Base-by-base conservation (phyloP, 345 rosid genomes). In the Salix koriyanagi region DNA sequence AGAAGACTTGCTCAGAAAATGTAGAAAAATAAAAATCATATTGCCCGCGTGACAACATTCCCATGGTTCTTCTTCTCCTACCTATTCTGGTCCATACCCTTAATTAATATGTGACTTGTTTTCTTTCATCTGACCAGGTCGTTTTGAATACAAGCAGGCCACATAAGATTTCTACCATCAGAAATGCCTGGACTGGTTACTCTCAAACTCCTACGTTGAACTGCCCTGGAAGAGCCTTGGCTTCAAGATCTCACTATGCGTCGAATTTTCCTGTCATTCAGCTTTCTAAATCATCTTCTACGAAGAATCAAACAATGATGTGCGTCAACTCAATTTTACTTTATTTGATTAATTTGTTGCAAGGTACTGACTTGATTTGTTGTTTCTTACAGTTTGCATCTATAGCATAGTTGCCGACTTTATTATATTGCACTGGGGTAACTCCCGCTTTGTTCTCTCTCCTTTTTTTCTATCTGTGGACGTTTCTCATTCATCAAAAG, bases 201-300 rank as follows among this genome's bases (percentile, higher is more conserved):
- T 79, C 75, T 16, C 66, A 69, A 70, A 67, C 77, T 77, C 76
- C 75, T 9, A 30, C 44, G 50, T 76, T 70, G 75, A 83, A 70
- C 76, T 62, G 69, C 32, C 70, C 77, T 81, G 85, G 81, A 62
- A 80, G 69, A 66, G 79, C 80, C 39, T 78, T 89, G 65, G 21
- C 89, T 65, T 92, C 91, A 58, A 83, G 81, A 70, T 80, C 85
- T 41, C 85, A 80, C 81, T 84, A 90, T 82, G 88, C 88, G 2
- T 61, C 85, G 14, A 77, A 79, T 64, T 82, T 88, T 39, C 85
- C 88, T 5, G 12, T 79, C 25, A 61, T 76, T 64, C 86, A 82
- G 70, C n/a, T 81, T 60, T 79, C 90, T 11, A 82, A 81, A 81
- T 81, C 77, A 46, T 71, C 84, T 81, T 52, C 82, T 44, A 70